Evolutionary conservation across 2,329 filamentous ascomycete species (phyloP).

Genomic region (Penicillium digitatum): DNA sequence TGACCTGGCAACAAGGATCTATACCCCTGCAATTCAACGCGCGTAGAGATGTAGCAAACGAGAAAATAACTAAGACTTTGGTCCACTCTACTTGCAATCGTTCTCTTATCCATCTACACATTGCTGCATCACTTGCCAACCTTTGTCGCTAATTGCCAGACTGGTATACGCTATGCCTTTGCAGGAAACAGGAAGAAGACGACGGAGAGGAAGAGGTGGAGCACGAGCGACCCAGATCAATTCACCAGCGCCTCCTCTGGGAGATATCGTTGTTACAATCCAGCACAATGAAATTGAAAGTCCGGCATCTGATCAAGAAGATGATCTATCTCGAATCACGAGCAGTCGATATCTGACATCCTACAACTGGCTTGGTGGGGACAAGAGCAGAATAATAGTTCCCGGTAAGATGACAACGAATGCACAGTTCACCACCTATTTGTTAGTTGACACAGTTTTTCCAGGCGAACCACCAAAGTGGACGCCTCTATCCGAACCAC

Average conservation of each 20-base stretch:
- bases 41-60: background rate
- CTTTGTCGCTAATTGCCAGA: background rate
- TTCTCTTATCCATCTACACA: background rate
- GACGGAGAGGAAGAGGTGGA: background rate
- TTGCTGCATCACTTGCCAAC: background rate
- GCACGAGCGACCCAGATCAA: background rate
- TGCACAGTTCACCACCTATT: background rate
- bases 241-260: slow-evolving; percentile 12
- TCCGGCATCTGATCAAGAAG: background rate
- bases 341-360: slow-evolving; percentile 47
- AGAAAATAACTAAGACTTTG: fast-evolving
- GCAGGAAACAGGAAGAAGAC: background rate
- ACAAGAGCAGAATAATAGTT: slow-evolving; percentile 40
- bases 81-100: no score
- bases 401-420: slow-evolving; percentile 40
- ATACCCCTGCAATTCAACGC: background rate
- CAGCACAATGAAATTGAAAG: slow-evolving; percentile 9
- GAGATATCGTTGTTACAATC: slow-evolving; percentile 16
- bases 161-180: background rate
- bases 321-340: slow-evolving; percentile 30
- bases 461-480: slow-evolving; percentile 51
- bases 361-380: slow-evolving; percentile 50
- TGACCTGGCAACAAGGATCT: background rate
- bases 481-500: slow-evolving; percentile 41
- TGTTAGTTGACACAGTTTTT: slow-evolving; percentile 4